Conservation (phyloP, 2,329 filamentous ascomycete genomes). For the Lecanosticta acicola region DNA sequence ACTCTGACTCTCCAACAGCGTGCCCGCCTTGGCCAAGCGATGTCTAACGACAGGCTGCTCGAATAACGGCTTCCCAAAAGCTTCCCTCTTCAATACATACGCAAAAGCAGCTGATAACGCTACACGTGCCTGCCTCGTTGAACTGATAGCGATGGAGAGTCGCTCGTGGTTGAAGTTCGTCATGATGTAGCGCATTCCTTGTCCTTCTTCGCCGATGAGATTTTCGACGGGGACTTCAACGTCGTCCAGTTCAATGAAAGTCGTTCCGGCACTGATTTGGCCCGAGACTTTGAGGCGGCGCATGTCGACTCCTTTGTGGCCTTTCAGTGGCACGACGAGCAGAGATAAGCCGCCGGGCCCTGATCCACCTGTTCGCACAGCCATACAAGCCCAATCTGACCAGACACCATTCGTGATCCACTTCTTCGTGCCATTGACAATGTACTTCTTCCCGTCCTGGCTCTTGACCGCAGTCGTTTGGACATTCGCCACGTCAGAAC, state of each 20-base stretch:
- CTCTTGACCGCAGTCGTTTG: constrained; percentile 60
- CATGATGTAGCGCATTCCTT: constrained; percentile 61
- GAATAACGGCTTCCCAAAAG: constrained; percentile 63
- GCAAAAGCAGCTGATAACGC: constrained; percentile 56
- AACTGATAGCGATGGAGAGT: constrained; percentile 59
- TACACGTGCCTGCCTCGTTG: constrained; percentile 58
- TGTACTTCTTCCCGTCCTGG: constrained; percentile 59
- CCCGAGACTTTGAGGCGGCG: constrained; percentile 62
- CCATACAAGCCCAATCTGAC: constrained; percentile 64
- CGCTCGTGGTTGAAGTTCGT: constrained; percentile 71
- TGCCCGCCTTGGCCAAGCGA: constrained; percentile 64
- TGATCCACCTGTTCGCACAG: constrained; percentile 64
- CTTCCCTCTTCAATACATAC: constrained; percentile 61
- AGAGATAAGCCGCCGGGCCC: constrained; percentile 60
- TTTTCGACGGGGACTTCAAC: constrained; percentile 67
- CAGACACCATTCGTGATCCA: constrained; percentile 74
- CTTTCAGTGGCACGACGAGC: constrained; percentile 64
- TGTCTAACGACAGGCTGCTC: constrained; percentile 71
- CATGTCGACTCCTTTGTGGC: constrained; percentile 61
- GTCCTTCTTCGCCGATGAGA: constrained; percentile 62
- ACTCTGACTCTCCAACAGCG: constrained; percentile 62
- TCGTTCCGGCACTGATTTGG: constrained; percentile 61
- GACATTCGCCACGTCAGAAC: constrained; percentile 69
- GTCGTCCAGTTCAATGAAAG: constrained; percentile 70
- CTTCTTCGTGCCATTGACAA: constrained; percentile 72